Percentiles rank a stretch among this genome's conserved stretches.
phyloP scores from a whole-genome alignment of 2,329 filamentous ascomycete genomes.

The Cryphonectria japonica region DNA sequence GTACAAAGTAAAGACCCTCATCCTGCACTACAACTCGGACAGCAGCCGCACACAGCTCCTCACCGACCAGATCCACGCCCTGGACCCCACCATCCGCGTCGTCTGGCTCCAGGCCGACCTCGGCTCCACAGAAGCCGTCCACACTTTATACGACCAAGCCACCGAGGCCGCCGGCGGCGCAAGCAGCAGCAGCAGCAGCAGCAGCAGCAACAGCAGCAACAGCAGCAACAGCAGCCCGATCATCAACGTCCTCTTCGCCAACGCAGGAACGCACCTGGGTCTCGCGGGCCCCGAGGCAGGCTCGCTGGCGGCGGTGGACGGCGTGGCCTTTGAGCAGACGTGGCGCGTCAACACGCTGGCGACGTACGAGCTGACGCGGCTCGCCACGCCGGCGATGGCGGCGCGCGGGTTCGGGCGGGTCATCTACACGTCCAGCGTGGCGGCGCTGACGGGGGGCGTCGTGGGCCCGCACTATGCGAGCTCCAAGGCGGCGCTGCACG shows the following conservation, averaged over 20 bases:
- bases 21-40: constrained; percentile 24
- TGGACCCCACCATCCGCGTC: constrained; percentile 12
- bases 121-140: background rate
- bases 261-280: constrained; percentile 19
- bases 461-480: constrained; percentile 25
- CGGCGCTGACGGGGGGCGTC: constrained; percentile 24
- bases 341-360: constrained; percentile 25
- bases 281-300: constrained; percentile 15
- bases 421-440: constrained; percentile 23
- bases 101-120: constrained; percentile 25
- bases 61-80: constrained; percentile 8
- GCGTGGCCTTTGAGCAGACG: constrained; percentile 18
- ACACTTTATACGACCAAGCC: background rate
- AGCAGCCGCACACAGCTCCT: background rate
- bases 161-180: background rate
- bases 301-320: constrained; percentile 16
- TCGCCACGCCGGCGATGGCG: constrained; percentile 17
- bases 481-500: constrained; percentile 24
- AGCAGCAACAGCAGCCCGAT: background rate
- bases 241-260: constrained; percentile 27
- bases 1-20: constrained; percentile 20
- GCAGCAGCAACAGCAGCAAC: no score
- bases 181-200: no score
- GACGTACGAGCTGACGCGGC: constrained; percentile 20
- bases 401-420: constrained; percentile 20